Percentiles rank a stretch among this genome's conserved stretches.
Evolutionary conservation across 2,329 filamentous ascomycete genomes (phyloP).

Genomic region (Apiospora phragmitis): DNA sequence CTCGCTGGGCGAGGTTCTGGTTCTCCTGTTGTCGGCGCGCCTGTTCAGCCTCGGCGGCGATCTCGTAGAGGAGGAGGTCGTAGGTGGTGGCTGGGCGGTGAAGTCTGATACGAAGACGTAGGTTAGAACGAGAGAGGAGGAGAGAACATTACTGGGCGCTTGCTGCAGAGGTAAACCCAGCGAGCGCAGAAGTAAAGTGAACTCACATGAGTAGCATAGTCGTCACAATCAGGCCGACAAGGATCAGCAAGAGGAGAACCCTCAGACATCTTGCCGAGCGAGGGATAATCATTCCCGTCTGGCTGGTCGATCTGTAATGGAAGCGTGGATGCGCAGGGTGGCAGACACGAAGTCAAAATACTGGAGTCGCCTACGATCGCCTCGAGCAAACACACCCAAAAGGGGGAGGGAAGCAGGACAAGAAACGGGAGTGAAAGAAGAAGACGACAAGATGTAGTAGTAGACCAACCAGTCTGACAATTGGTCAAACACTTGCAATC

Average conservation of each 20-base stretch:
- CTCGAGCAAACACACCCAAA: background rate
- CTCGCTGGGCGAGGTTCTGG: background rate
- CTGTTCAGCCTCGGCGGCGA: slow-evolving; percentile 7
- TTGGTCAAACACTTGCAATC: background rate
- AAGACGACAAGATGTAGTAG: background rate
- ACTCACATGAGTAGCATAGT: slow-evolving; percentile 10
- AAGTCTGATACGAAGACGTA: background rate
- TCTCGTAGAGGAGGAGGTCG: slow-evolving; percentile 9
- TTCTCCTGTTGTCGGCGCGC: background rate
- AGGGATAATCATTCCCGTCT: slow-evolving; percentile 3
- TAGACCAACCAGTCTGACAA: background rate
- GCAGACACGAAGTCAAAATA: background rate
- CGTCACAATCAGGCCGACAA: background rate
- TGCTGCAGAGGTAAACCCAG: background rate
- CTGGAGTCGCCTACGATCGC: background rate
- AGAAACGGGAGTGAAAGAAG: background rate
- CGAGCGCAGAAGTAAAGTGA: background rate
- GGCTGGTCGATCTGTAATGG: background rate
- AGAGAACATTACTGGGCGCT: background rate
- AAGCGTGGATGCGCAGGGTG: background rate
- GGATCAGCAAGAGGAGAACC: background rate
- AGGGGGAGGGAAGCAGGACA: background rate
- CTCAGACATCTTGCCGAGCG: slow-evolving; percentile 5
- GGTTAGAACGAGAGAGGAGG: background rate
- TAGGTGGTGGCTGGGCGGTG: slow-evolving; percentile 8